Evolutionary conservation across 139 green algal genomes (phyloP), one percentile per base, ranked within the genome.

Genomic region (Chlorella vulgaris): DNA sequence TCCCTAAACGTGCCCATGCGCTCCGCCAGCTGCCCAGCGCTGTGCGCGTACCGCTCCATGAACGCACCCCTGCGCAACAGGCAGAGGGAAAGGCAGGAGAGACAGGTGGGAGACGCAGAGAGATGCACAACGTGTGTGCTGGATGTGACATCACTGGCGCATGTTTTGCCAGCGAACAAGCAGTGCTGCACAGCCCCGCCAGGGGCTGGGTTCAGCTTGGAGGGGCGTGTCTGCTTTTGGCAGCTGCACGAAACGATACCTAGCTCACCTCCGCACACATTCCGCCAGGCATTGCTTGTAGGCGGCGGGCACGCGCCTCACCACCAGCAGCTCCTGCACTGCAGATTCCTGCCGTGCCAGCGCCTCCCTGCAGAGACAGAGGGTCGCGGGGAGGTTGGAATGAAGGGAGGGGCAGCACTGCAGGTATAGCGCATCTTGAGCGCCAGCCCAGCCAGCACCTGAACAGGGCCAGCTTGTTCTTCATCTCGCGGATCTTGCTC

Each of bases 281-380:
- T 98, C 95, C 0, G 92, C 91, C 24, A 98, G 87, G 78, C 89
- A 91, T 42, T 93, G 88, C 24, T 89, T 86, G 86, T 98, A 98
- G 15, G 91, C 92, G 4, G 85, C 86, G 4, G 92, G 88, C 50
- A 97, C 74, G 33, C 88, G 86, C 67, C 79, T 73, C 33, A 94
- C 88, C 7, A 90, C 65, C 63, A 85, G 66, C 51, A 98, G 91
- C 39, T 81, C 31, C 19, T 39, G 50, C 31, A 85, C 51, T 1
- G 33, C 21, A 3, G 33, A 39, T 28, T 82, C 76, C 68, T 88
- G 82, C 19, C 74, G 50, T 0, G 55, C 65, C 43, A 87, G 71
- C 21, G 81, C 84, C 47, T 74, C 81, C 47, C 73, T 79, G 73
- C 35, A 22, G 61, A 8, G 15, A n/a, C 28, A n/a, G 55, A 8